Percentiles rank a stretch among this genome's conserved stretches.
Evolutionary conservation across 345 rosid genomes (phyloP).

Genomic region (Lepidium aucheri): DNA sequence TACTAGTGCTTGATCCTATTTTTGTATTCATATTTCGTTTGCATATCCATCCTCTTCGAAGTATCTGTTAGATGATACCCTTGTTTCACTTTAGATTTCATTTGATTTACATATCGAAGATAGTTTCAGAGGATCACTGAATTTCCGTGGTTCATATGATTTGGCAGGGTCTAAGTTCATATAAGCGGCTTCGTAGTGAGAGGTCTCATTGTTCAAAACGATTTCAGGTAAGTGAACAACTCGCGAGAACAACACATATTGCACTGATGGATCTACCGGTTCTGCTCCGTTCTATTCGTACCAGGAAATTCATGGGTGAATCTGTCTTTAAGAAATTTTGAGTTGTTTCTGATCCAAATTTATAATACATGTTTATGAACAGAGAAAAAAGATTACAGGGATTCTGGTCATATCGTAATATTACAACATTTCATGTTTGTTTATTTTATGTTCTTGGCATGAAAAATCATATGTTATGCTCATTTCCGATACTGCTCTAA

Average conservation of each 20-base stretch:
- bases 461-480: no score
- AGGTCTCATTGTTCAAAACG: not conserved
- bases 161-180: not conserved
- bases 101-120: not conserved
- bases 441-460: not conserved
- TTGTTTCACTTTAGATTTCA: not conserved
- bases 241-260: not conserved
- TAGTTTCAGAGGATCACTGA: not conserved
- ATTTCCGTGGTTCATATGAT: slow-evolving; percentile 1
- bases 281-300: not conserved
- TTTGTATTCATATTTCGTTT: not conserved
- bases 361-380: slow-evolving; percentile 13
- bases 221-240: slow-evolving; percentile 20
- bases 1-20: not conserved
- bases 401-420: slow-evolving; percentile 1
- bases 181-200: no score
- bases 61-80: not conserved
- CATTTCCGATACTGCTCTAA: no score
- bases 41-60: not conserved
- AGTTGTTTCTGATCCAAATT: slow-evolving; percentile 18
- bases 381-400: not conserved
- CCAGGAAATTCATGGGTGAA: slow-evolving; percentile 4
- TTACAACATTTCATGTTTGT: not conserved
- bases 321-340: not conserved
- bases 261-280: no score